Percentiles rank a stretch among this genome's conserved stretches.
phyloP scores from a whole-genome alignment of 352 stramenopile genomes.

The Globisporangium canariense region DNA sequence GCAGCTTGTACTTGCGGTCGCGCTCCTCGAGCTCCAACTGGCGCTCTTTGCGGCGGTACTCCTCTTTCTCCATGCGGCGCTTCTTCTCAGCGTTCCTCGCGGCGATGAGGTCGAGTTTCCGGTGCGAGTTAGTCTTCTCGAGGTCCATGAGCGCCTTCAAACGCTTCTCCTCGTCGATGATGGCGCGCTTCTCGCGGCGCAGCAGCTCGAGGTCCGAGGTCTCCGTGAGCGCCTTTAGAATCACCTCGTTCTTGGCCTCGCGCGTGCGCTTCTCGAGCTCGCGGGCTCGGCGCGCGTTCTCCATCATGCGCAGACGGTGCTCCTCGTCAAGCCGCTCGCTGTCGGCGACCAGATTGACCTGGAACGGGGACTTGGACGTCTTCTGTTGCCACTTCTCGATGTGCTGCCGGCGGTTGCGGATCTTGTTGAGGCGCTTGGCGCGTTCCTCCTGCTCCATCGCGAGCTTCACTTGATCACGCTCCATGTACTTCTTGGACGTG shows the following conservation, averaged over 20 bases:
- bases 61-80: slow-evolving; percentile 86
- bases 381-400: slow-evolving; percentile 89
- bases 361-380: slow-evolving; percentile 88
- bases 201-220: slow-evolving; percentile 89
- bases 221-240: slow-evolving; percentile 89
- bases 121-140: slow-evolving; percentile 91
- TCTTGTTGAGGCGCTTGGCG: slow-evolving; percentile 51
- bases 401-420: slow-evolving; percentile 51
- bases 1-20: slow-evolving; percentile 61
- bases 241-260: slow-evolving; percentile 92
- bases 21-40: slow-evolving; percentile 63
- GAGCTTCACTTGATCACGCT: slow-evolving; percentile 62
- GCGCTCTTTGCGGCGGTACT: slow-evolving; percentile 70
- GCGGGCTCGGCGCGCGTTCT: slow-evolving; percentile 58
- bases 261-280: slow-evolving; percentile 75
- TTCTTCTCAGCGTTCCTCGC: slow-evolving; percentile 90
- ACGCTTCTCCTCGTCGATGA: slow-evolving; percentile 93
- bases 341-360: slow-evolving; percentile 93
- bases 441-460: slow-evolving; percentile 64
- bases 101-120: slow-evolving; percentile 89
- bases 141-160: slow-evolving; percentile 92
- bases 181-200: slow-evolving; percentile 91
- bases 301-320: slow-evolving; percentile 72
- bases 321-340: slow-evolving; percentile 93
- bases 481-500: slow-evolving; percentile 75